Evolutionary conservation across 495 filamentous ascomycete species (phyloP), one percentile per base, ranked within the genome.

Genomic region (Penicillium canariense): DNA sequence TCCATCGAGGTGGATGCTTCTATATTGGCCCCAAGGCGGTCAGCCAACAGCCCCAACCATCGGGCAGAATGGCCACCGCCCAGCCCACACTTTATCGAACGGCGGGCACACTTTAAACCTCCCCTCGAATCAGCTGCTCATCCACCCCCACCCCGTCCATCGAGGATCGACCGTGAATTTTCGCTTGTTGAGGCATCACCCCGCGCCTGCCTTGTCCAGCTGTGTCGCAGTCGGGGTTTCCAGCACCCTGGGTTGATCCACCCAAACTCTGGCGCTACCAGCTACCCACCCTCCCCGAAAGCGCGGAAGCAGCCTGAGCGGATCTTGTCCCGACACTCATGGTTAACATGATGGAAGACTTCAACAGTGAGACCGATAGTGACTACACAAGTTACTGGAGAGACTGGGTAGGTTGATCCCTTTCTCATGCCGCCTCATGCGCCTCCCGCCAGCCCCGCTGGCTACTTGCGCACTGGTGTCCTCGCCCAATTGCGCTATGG

Each of bases 301-400:
- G 35, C 56, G 42, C 50, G 15, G 35, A 55, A 50, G 15, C 34
- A 47, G 25, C 34, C 54, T 50, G 39, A 44, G 34, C 48, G 42
- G 30, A 50, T 35, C 17, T 20, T 28, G 20, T 44, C 12, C 27
- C 11, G 39, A 28, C 36, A 40, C 9, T 8, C 22, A 28, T 30
- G 27, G 34, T 54, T 50, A 63, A 52, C 25, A 72, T 65, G 48
- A 88, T 98, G 94, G 94, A 97, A 67, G 94, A 97, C 70, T 97
- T 92, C 70, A 92, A 87, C 56, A 96, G 91, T 63, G 94, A 98
- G 69, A 95, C 95, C 12, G 94, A 98, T 68, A 96, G 92, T 73
- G 95, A 97, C 69, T 98, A 97, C 71, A 96, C 94, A 28, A 96
- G 90, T 73, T 98, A 98, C 76, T 98, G 94, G 94, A 80, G 94